phyloP scores from a whole-genome alignment of 1,139 yeast species.

The Suhomyces ambrosiae region DNA sequence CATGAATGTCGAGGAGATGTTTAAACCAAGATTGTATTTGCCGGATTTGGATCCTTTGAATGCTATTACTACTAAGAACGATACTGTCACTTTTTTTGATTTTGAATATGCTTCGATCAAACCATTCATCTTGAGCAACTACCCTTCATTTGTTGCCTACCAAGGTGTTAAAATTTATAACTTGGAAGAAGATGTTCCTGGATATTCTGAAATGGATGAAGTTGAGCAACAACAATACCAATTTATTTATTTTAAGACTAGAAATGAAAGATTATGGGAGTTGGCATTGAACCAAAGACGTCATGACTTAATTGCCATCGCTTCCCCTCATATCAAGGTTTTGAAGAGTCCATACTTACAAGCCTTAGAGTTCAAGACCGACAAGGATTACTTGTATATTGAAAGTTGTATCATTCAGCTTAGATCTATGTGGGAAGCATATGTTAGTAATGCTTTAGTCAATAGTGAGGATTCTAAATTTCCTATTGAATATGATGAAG shows the following conservation, averaged over 20 bases:
- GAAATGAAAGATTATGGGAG: conserved; percentile 92
- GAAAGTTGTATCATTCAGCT: conserved; percentile 73
- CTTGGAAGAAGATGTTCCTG: conserved; percentile 72
- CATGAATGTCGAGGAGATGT: conserved; percentile 61
- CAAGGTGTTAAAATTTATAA: conserved; percentile 85
- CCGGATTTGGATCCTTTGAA: conserved; percentile 94
- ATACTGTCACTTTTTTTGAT: conserved; percentile 61
- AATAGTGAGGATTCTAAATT: conserved; percentile 44
- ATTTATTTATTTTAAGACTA: conserved; percentile 84
- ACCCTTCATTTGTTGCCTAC: conserved; percentile 84
- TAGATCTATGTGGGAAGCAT: conserved; percentile 72
- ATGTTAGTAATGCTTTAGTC: conserved; percentile 63
- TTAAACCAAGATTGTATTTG: conserved; percentile 71
- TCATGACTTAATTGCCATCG: conserved; percentile 72
- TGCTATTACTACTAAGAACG: conserved; percentile 53
- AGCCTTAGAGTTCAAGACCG: conserved; percentile 62
- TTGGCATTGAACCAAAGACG: conserved; percentile 63
- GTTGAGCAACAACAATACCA: conserved; percentile 77
- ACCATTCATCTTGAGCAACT: conserved; percentile 75
- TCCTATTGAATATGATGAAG: conserved; percentile 63
- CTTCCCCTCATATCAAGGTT: conserved; percentile 73
- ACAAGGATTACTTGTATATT: conserved; percentile 64
- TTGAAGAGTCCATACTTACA: conserved; percentile 68
- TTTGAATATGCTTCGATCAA: conserved; percentile 79
- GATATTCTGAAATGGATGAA: conserved; percentile 65